These are phyloP conservation scores for Boeremia exigua DNA, from an alignment of 2,329 filamentous ascomycete species.

Conservation along the genomic window DNA sequence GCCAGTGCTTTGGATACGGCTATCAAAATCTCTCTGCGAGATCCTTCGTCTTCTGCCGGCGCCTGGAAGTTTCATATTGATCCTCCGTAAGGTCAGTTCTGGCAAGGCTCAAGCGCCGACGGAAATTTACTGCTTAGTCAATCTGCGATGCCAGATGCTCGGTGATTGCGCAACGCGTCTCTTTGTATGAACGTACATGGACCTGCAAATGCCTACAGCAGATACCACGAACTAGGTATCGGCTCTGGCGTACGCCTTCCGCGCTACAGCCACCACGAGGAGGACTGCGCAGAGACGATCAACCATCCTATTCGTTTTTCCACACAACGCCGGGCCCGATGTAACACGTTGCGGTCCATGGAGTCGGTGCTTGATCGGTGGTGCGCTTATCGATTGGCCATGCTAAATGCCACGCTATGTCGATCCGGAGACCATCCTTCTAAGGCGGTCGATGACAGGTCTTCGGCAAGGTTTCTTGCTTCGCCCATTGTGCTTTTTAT, in stretches of 20 bases:
- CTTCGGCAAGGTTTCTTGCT: constrained; percentile 37
- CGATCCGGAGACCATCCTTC: constrained; percentile 43
- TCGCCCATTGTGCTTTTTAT: constrained; percentile 22
- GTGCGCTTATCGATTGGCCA: constrained; percentile 48
- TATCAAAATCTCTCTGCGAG: constrained; percentile 37
- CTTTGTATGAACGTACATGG: constrained; percentile 17
- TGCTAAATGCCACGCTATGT: constrained; percentile 40
- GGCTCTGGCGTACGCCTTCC: constrained; percentile 22
- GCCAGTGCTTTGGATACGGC: constrained; percentile 27
- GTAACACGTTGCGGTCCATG: constrained; percentile 31
- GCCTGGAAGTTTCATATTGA: constrained; percentile 42
- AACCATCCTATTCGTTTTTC: constrained; percentile 18
- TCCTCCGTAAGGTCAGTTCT: constrained; percentile 34
- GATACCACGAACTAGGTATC: constrained; percentile 20
- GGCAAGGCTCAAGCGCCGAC: constrained; percentile 39
- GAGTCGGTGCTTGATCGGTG: constrained; percentile 29
- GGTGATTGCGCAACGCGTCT: constrained; percentile 49
- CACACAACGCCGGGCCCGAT: constrained; percentile 23
- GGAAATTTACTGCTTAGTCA: constrained; percentile 20
- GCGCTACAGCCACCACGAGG: constrained; percentile 23
- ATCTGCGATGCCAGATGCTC: constrained; percentile 41
- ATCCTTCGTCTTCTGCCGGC: constrained; percentile 41
- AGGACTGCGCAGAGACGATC: constrained; percentile 28
- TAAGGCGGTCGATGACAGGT: constrained; percentile 43
- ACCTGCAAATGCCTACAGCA: constrained; percentile 24